phyloP scores from a whole-genome alignment of 768 basidiomycete species.

The Russula foetens region DNA sequence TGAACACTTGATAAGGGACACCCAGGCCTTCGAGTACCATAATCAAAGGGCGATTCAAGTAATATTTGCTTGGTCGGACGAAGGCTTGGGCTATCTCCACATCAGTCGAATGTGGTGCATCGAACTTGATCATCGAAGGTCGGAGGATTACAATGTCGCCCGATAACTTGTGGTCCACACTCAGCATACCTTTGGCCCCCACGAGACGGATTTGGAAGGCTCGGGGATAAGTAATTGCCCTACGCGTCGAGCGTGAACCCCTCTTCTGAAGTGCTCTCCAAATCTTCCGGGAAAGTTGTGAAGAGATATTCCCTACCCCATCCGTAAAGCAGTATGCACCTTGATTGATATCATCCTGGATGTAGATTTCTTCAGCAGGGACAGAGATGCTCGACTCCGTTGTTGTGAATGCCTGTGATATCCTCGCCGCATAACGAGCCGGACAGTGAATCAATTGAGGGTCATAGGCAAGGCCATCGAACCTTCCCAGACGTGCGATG shows the following conservation, averaged over 20 bases:
- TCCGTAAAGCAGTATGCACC: constrained; percentile 51
- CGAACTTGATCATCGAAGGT: constrained; percentile 64
- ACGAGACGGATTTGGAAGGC: constrained; percentile 54
- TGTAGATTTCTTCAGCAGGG: constrained; percentile 31
- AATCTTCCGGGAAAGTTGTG: constrained; percentile 44
- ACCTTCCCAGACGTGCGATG: constrained; percentile 47
- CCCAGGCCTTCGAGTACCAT: constrained; percentile 57
- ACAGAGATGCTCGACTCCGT: constrained; percentile 52
- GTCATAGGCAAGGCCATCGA: constrained; percentile 41
- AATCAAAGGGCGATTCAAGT: constrained; percentile 54
- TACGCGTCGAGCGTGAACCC: constrained; percentile 29
- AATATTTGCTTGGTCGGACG: constrained; percentile 49
- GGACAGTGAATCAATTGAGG: constrained; percentile 46
- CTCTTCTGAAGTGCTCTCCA: constrained; percentile 33
- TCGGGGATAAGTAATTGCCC: constrained; percentile 33
- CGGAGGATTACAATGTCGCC: constrained; percentile 47
- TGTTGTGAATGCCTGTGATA: constrained; percentile 69
- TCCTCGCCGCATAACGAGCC: constrained; percentile 61
- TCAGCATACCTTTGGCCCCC: constrained; percentile 60
- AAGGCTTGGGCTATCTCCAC: constrained; percentile 64
- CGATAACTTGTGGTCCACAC: constrained; percentile 44
- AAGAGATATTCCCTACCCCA: constrained; percentile 59
- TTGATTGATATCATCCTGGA: constrained; percentile 40
- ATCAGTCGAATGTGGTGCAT: constrained; percentile 35
- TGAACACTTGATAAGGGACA: constrained; percentile 45